Conservation (phyloP, 805 yeast genomes). For the Metschnikowia peoriensis region DNA sequence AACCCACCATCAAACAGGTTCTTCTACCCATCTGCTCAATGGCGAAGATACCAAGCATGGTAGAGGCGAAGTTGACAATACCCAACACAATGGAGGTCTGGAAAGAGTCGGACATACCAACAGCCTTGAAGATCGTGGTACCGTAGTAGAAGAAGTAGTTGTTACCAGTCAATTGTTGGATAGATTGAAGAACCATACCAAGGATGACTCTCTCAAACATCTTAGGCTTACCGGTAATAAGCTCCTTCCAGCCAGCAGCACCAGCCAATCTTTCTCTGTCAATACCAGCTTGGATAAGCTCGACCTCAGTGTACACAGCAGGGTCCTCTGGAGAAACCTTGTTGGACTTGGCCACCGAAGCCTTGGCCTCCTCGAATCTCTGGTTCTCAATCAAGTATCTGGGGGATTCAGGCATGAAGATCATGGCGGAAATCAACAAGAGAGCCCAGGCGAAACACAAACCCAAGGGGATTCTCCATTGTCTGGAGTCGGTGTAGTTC, state of each 20-base stretch:
- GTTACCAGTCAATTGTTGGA: constrained; percentile 62
- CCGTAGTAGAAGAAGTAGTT: constrained; percentile 65
- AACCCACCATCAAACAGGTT: constrained; percentile 48
- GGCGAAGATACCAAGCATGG: constrained; percentile 49
- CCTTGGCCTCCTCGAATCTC: constrained; percentile 51
- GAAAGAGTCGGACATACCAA: constrained; percentile 54
- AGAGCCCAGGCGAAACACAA: constrained; percentile 47
- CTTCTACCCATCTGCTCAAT: constrained; percentile 58
- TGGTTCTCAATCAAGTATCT: constrained; percentile 55
- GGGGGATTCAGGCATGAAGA: constrained; percentile 69
- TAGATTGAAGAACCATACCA: constrained; percentile 59
- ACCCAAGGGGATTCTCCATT: constrained; percentile 70
- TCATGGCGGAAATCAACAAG: constrained; percentile 49
- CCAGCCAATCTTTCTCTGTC: constrained; percentile 64
- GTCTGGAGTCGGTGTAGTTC: constrained; percentile 47
- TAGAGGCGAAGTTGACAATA: constrained; percentile 52
- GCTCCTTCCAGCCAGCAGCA: constrained; percentile 62
- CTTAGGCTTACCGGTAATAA: constrained; percentile 63
- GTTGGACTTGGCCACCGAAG: constrained; percentile 57
- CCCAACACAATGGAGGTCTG: constrained; percentile 55
- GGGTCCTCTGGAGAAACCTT: constrained; percentile 53
- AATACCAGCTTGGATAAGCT: constrained; percentile 56
- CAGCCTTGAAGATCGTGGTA: constrained; percentile 52
- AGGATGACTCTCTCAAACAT: constrained; percentile 52
- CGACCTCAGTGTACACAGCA: constrained; percentile 52